phyloP scores from a whole-genome alignment of 2,329 filamentous ascomycete species.

The Fusarium liriodendri region DNA sequence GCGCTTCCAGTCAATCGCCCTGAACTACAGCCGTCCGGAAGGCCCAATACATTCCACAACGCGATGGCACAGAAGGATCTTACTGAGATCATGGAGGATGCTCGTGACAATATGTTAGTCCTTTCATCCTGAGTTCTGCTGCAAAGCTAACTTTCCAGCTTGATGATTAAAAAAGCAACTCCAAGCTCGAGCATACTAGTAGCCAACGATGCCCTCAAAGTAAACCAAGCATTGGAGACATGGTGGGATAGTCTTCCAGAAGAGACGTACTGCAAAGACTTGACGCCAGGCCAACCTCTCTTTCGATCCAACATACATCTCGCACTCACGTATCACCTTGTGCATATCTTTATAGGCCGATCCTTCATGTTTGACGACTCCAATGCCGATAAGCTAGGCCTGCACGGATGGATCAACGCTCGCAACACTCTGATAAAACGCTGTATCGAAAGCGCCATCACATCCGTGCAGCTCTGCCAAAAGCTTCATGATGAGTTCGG shows the following conservation, averaged over 20 bases:
- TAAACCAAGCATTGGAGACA: not conserved
- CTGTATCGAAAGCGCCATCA: conserved; percentile 6
- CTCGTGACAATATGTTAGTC: conserved; percentile 20
- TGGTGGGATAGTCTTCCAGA: conserved; percentile 18
- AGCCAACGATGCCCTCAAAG: not conserved
- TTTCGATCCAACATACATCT: conserved; percentile 30
- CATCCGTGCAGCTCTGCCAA: conserved; percentile 15
- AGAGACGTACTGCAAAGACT: conserved; percentile 14
- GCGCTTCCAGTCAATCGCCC: not conserved
- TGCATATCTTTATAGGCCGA: conserved; percentile 23
- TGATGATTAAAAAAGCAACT: conserved; percentile 1
- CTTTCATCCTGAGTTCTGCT: not conserved
- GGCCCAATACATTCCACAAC: conserved; percentile 16
- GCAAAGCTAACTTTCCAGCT: not conserved
- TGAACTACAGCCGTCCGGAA: not conserved
- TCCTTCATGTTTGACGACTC: conserved; percentile 24
- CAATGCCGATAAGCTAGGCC: not conserved
- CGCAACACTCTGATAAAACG: conserved; percentile 8
- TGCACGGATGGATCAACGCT: not conserved
- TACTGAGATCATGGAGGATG: conserved; percentile 29
- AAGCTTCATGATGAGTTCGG: conserved; percentile 14
- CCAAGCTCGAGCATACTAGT: not conserved
- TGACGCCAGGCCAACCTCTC: conserved; percentile 15
- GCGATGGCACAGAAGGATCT: conserved; percentile 7
- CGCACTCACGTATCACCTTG: conserved; percentile 23